A percentile compares a stretch with the other conserved stretches of the same genome.
These are phyloP conservation scores for Cutaneotrichosporon sp. DNA, from an alignment of 1,284 basidiomycete genomes.

Conservation along the genomic window DNA sequence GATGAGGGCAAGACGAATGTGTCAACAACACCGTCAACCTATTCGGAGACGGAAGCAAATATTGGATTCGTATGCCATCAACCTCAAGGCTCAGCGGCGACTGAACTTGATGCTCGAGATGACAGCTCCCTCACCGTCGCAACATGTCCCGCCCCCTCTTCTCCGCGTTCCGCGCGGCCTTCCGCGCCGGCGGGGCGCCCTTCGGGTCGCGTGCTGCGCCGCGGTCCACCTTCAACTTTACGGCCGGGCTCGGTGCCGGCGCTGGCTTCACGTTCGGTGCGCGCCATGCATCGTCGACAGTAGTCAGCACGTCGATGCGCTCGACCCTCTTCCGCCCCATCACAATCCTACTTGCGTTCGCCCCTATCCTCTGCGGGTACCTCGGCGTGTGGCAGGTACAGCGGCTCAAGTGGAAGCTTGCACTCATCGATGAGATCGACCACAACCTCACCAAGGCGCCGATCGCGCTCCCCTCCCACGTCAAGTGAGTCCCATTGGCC, in stretches of 20 bases:
- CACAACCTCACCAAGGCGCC: slow-evolving; percentile 81
- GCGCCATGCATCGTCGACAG: slow-evolving; percentile 7
- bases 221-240: neutral
- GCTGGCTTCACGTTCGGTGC: slow-evolving; percentile 2
- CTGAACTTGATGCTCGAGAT: neutral
- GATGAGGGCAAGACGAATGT: neutral
- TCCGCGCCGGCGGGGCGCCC: slow-evolving; percentile 1
- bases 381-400: slow-evolving; percentile 90
- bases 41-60: slow-evolving; percentile 14
- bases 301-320: slow-evolving; percentile 22
- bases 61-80: neutral
- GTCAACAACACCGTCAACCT: slow-evolving; percentile 16
- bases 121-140: slow-evolving; percentile 2
- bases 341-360: slow-evolving; percentile 75
- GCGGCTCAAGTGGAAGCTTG: slow-evolving; percentile 91
- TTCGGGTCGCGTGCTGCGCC: neutral
- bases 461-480: slow-evolving; percentile 72
- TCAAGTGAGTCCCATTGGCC: slow-evolving; percentile 67
- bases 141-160: slow-evolving; percentile 26
- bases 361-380: slow-evolving; percentile 87
- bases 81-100: too few species aligned
- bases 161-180: slow-evolving; percentile 18
- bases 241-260: slow-evolving; percentile 8
- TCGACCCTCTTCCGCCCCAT: slow-evolving; percentile 57
- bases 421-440: slow-evolving; percentile 89